phyloP scores from a whole-genome alignment of 2,329 filamentous ascomycete genomes.

The Exserohilum turcica region DNA sequence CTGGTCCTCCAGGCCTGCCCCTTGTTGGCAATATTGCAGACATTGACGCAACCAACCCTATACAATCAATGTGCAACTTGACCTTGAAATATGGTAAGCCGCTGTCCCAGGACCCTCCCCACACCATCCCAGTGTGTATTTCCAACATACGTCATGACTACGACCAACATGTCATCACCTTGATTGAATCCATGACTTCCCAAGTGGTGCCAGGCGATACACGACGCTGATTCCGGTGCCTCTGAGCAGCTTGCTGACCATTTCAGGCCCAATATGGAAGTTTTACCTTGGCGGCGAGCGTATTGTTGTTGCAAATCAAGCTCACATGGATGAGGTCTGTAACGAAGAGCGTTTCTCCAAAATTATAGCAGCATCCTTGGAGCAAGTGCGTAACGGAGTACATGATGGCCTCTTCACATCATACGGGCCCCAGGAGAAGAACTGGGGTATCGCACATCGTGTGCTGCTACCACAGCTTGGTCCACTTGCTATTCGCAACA shows the following conservation, averaged over 20 bases:
- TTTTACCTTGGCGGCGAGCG: constrained; percentile 38
- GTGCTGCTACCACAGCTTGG: constrained; percentile 72
- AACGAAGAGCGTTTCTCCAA: constrained; percentile 47
- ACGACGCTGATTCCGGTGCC: not conserved
- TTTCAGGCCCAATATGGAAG: constrained; percentile 42
- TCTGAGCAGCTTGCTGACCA: constrained; percentile 5
- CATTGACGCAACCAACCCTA: constrained; percentile 63
- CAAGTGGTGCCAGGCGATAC: not conserved
- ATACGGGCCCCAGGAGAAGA: constrained; percentile 45
- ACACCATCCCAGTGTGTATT: not conserved
- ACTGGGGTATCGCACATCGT: constrained; percentile 65
- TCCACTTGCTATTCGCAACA: constrained; percentile 67
- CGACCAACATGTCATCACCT: not conserved
- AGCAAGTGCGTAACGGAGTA: constrained; percentile 44
- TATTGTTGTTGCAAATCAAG: constrained; percentile 40
- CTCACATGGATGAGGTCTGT: constrained; percentile 48
- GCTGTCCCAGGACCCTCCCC: too few relatives aligned
- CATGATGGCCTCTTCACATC: constrained; percentile 52
- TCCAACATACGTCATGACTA: too few relatives aligned
- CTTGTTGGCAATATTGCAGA: constrained; percentile 69
- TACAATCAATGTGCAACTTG: constrained; percentile 61
- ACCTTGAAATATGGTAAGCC: constrained; percentile 68
- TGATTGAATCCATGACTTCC: not conserved
- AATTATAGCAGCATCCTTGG: constrained; percentile 33
- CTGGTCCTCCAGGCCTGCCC: constrained; percentile 67